Percentiles rank a stretch among this genome's conserved stretches.
Evolutionary conservation across 2,329 filamentous ascomycete species (phyloP).

Genomic region (Ophiostoma perfectum): DNA sequence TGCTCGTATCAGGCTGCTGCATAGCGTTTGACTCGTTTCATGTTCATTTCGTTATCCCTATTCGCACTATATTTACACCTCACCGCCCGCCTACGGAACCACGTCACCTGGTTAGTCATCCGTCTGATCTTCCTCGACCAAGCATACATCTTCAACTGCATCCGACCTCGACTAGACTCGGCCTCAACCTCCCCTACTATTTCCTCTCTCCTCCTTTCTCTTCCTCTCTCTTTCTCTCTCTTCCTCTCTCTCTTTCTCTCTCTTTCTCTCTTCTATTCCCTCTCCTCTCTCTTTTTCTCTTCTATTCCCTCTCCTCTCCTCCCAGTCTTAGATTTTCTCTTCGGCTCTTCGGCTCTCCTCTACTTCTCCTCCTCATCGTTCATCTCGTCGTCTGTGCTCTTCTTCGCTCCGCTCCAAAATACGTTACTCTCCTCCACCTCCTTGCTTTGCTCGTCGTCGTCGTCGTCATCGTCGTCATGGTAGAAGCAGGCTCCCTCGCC

Average conservation of each 20-base stretch:
- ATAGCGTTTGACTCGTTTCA: neutral
- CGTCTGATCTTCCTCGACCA: neutral
- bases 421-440: neutral
- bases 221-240: neutral
- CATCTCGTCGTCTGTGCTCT: neutral
- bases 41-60: neutral
- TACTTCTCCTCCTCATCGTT: neutral
- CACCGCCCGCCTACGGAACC: neutral
- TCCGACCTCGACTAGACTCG: neutral
- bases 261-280: neutral
- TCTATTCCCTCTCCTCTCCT: neutral
- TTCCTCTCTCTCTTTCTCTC: neutral
- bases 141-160: no score
- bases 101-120: slow-evolving; percentile 8
- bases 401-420: neutral
- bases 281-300: neutral
- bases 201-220: neutral
- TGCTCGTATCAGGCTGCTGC: no score
- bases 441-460: neutral
- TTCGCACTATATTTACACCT: neutral
- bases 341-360: neutral
- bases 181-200: neutral
- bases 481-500: slow-evolving; percentile 80
- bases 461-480: neutral
- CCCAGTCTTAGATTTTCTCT: neutral